Evolutionary conservation across 805 yeast genomes (phyloP).

Genomic region (Candida morakotiae): DNA sequence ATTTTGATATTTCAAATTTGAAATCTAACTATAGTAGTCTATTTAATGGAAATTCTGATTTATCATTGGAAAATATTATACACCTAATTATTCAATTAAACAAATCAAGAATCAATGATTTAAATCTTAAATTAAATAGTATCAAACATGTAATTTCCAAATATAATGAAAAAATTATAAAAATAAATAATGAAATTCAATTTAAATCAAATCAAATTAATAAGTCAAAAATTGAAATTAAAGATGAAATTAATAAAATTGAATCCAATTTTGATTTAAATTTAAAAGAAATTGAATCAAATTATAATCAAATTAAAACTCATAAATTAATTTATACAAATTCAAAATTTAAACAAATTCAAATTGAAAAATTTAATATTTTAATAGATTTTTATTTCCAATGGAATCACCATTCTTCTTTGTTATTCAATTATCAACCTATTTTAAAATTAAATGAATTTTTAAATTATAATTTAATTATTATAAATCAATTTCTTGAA

Average conservation of each 20-base stretch:
- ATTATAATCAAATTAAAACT: neutral
- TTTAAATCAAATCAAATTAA: neutral
- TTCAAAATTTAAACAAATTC: conserved; percentile 21
- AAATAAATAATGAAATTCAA: neutral
- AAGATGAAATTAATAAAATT: neutral
- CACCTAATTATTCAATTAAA: conserved; percentile 25
- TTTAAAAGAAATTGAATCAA: neutral
- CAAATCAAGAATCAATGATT: conserved; percentile 20
- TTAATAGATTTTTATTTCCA: conserved; percentile 23
- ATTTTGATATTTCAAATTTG: too few species aligned
- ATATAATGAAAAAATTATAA: conserved; percentile 6
- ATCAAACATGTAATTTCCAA: conserved; percentile 7
- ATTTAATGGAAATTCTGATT: too few species aligned
- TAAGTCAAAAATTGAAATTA: neutral
- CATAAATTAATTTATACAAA: neutral
- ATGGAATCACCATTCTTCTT: conserved; percentile 2
- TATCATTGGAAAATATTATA: neutral
- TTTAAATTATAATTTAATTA: conserved; percentile 23
- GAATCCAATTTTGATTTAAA: neutral
- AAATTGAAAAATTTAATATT: conserved; percentile 18
- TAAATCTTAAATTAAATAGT: conserved; percentile 13
- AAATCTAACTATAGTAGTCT: neutral
- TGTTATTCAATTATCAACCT: conserved; percentile 22
- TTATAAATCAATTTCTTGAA: conserved; percentile 27
- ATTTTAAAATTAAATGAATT: conserved; percentile 24